Evolutionary conservation across 805 yeast species (phyloP), one percentile per base, ranked within the genome.

Genomic region (Tetrapisispora taiwanensis): DNA sequence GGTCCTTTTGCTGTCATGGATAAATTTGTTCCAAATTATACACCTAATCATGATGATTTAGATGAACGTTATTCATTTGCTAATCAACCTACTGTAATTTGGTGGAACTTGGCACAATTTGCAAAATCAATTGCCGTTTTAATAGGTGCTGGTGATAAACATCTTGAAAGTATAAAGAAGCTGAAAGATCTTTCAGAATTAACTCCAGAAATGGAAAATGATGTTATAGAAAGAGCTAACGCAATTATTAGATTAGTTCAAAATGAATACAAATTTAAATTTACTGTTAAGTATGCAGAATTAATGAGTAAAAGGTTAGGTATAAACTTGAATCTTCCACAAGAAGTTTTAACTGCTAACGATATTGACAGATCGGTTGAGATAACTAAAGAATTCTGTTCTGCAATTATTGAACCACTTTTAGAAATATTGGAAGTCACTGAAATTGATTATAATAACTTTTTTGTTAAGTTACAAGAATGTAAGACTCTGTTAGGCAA

Each of bases 1-100:
- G 98, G 97, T 3, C 97, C 98, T 0, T 92, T 85, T 66, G 84
- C 94, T 17, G 83, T 88, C 48, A 74, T 89, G 82, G 96, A 89
- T 57, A 76, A 74, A 38, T 90, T 81, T 58, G 80, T 86, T 55
- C 89, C 94, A 14, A 63, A 72, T 40, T 90, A 74, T 57, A 84
- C 97, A 0, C 90, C 97, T 1, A 90, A 92, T 58, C 87, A 86
- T 45, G 97, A 88, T 56, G 98, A 92, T 62, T 73, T 71, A 36
- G 66, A 68, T 40, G 59, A 68, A 15, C 70, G 96, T 37, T 90
- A 92, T 60, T 76, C 87, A 7, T 89, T 82, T 65, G 73, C 73
- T n/a, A 87, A 84, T 55, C 81, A 86, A 10, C 97, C 97, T 0
- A 74, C 81, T 22, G 76, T 89, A 0, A 79, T 90, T 37, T 87